Evolutionary conservation across 2,329 filamentous ascomycete species (phyloP).

Genomic region (Trichoderma atroviride): DNA sequence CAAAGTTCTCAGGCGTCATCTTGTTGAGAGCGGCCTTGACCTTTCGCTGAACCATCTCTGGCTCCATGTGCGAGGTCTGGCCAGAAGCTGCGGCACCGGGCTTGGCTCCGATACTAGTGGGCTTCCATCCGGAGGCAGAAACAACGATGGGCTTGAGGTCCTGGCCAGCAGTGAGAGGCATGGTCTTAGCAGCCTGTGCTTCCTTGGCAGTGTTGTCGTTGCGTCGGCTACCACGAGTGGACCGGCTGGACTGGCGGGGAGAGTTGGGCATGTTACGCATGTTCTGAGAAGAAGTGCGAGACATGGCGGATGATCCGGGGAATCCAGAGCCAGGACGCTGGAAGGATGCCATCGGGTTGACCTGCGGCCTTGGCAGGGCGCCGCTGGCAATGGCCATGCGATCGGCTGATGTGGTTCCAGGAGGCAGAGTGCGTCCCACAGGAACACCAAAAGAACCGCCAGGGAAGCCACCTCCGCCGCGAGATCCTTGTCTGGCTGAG

Average conservation of each 20-base stretch:
- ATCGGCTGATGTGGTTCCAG: slow-evolving; percentile 76
- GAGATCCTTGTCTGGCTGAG: slow-evolving; percentile 54
- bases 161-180: slow-evolving; percentile 85
- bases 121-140: slow-evolving; percentile 85
- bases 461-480: slow-evolving; percentile 53
- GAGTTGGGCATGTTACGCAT: slow-evolving; percentile 70
- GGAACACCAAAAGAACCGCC: slow-evolving; percentile 72
- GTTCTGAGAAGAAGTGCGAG: slow-evolving; percentile 64
- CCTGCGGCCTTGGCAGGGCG: slow-evolving; percentile 49
- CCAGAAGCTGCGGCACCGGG: slow-evolving; percentile 32
- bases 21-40: slow-evolving; percentile 98
- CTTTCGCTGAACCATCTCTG: slow-evolving; percentile 95
- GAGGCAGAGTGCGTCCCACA: slow-evolving; percentile 62
- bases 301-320: slow-evolving; percentile 64
- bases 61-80: slow-evolving; percentile 67
- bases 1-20: slow-evolving; percentile 99
- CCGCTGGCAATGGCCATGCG: slow-evolving; percentile 69
- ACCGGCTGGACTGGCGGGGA: slow-evolving; percentile 67
- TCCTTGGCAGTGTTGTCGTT: slow-evolving; percentile 61
- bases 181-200: slow-evolving; percentile 75
- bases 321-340: slow-evolving; percentile 59
- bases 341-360: slow-evolving; percentile 48
- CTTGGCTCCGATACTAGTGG: slow-evolving; percentile 65
- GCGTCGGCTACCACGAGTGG: slow-evolving; percentile 66
- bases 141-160: slow-evolving; percentile 79